Percentiles rank a stretch among this genome's conserved stretches.
phyloP scores from a whole-genome alignment of 129 eudicot species.

The Flaveria linearis region DNA sequence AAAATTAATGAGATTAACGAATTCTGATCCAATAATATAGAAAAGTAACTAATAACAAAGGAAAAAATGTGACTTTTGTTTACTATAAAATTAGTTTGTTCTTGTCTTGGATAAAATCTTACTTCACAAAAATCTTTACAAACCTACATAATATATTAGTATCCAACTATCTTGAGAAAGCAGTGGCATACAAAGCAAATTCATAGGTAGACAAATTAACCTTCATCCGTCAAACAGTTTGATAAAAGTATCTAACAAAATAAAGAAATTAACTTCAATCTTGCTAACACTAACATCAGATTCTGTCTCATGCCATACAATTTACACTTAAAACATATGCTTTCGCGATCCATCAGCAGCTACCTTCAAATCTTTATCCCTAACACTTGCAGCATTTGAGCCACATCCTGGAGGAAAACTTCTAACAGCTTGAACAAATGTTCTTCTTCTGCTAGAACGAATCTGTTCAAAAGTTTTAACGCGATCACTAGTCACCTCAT shows the following conservation, averaged over 20 bases:
- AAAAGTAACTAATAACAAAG: too few relatives aligned
- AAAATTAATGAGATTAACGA: too few relatives aligned
- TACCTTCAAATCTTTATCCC: constrained; percentile 26
- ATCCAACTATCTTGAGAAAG: too few relatives aligned
- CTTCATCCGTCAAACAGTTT: not conserved
- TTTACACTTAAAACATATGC: constrained; percentile 12
- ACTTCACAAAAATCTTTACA: too few relatives aligned
- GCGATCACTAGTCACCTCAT: not conserved
- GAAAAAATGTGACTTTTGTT: too few relatives aligned
- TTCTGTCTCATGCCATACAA: not conserved
- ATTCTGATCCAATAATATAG: too few relatives aligned
- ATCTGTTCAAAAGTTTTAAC: not conserved
- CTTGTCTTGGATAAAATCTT: too few relatives aligned
- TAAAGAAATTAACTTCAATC: not conserved
- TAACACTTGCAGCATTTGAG: constrained; percentile 21
- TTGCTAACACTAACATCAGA: not conserved
- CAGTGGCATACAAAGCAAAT: not conserved
- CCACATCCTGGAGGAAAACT: constrained; percentile 35
- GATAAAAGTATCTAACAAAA: not conserved
- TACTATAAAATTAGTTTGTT: too few relatives aligned
- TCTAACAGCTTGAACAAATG: constrained; percentile 22
- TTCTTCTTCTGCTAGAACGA: not conserved
- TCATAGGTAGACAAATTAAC: not conserved
- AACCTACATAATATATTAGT: too few relatives aligned
- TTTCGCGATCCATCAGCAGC: constrained; percentile 6